Percentiles rank a stretch among this genome's conserved stretches.
phyloP scores from a whole-genome alignment of 345 rosid species.

The Populus davidiana region DNA sequence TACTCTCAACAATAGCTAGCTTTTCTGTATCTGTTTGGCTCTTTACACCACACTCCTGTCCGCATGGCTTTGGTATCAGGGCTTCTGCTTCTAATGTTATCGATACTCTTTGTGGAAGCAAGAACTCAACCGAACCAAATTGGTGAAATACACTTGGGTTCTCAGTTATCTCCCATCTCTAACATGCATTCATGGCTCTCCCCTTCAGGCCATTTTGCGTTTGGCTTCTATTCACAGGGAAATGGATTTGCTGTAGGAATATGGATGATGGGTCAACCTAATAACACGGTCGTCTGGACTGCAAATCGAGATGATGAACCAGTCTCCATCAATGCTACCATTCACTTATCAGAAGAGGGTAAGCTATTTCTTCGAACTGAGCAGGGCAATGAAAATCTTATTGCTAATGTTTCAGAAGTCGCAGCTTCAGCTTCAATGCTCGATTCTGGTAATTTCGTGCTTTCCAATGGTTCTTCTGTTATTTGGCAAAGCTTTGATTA shows the following conservation, averaged over 20 bases:
- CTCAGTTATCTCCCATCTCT: slow-evolving; percentile 7
- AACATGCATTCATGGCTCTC: slow-evolving; percentile 14
- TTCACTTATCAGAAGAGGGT: slow-evolving; percentile 7
- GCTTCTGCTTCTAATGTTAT: neutral
- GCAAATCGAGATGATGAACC: slow-evolving; percentile 27
- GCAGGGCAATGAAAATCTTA: neutral
- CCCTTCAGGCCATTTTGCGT: slow-evolving; percentile 24
- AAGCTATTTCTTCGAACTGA: slow-evolving; percentile 12
- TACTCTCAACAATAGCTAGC: too few relatives aligned
- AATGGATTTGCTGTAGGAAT: slow-evolving; percentile 13
- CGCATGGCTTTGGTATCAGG: neutral
- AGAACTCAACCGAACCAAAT: neutral
- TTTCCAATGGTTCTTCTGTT: too few relatives aligned
- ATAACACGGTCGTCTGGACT: slow-evolving; percentile 27
- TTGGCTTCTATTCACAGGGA: slow-evolving; percentile 27
- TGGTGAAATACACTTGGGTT: neutral
- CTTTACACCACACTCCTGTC: too few relatives aligned
- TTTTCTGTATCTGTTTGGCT: neutral
- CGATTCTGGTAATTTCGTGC: slow-evolving; percentile 30
- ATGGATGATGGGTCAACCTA: neutral
- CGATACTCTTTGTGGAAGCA: neutral
- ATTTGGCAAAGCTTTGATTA: too few relatives aligned
- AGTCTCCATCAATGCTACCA: neutral
- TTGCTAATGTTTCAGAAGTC: neutral
- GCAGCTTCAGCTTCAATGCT: slow-evolving; percentile 27